Conservation (phyloP, 768 basidiomycete genomes). For the Tricholoma saponaceum region DNA sequence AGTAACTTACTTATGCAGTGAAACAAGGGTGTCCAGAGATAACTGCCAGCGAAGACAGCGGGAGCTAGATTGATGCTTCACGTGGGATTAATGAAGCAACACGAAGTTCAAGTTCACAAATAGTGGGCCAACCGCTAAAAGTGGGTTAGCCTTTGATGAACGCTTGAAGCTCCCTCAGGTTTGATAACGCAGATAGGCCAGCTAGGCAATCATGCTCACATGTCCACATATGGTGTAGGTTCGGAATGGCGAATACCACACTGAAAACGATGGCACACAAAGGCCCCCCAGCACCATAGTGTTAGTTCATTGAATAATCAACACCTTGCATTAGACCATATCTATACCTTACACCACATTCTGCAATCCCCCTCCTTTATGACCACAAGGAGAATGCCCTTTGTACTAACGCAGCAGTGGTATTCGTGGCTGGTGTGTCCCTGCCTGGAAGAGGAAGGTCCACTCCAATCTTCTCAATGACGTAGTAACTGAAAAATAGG, state of each 20-base stretch:
- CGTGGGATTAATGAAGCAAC: too few relatives aligned
- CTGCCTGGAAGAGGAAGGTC: constrained; percentile 40
- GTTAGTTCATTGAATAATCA: not conserved
- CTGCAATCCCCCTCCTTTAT: not conserved
- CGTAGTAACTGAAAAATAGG: constrained; percentile 55
- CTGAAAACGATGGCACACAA: not conserved
- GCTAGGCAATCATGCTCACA: not conserved
- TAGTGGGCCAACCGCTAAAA: too few relatives aligned
- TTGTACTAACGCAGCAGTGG: constrained; percentile 14
- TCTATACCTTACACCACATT: not conserved
- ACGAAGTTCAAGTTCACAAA: too few relatives aligned
- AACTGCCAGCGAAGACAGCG: not conserved
- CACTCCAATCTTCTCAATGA: constrained; percentile 37
- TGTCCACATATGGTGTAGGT: not conserved
- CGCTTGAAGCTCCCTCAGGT: too few relatives aligned
- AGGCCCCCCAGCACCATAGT: not conserved
- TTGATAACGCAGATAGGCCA: too few relatives aligned
- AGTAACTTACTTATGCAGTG: not conserved
- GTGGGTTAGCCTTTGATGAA: too few relatives aligned
- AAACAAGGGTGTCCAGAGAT: too few relatives aligned
- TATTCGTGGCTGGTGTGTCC: constrained; percentile 26
- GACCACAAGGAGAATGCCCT: constrained; percentile 10
- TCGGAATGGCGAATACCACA: not conserved
- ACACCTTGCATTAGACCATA: not conserved
- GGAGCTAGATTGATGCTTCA: not conserved